These are phyloP conservation scores for Annulohypoxylon stygium DNA, from an alignment of 495 filamentous ascomycete species.

Conservation along the genomic window DNA sequence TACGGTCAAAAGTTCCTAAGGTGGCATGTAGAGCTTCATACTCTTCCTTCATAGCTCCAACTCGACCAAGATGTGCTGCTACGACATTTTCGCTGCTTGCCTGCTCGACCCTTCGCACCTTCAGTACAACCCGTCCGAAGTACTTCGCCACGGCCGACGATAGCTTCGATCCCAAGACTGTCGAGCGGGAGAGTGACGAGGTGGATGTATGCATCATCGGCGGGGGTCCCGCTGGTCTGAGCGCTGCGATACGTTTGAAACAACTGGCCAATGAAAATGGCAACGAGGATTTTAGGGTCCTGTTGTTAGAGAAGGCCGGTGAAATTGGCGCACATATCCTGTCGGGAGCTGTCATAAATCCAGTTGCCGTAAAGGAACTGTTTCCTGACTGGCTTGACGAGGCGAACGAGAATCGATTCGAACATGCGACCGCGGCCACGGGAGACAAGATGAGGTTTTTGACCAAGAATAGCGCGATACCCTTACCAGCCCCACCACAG, in stretches of 20 bases:
- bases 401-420: slow-evolving; percentile 86
- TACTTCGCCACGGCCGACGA: slow-evolving; percentile 60
- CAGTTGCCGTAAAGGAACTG: slow-evolving; percentile 87
- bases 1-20: slow-evolving; percentile 23
- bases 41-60: slow-evolving; percentile 26
- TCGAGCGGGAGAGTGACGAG: slow-evolving; percentile 89
- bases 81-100: slow-evolving; percentile 15
- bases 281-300: slow-evolving; percentile 93
- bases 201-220: slow-evolving; percentile 98
- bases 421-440: slow-evolving; percentile 83
- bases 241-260: slow-evolving; percentile 93
- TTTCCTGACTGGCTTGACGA: slow-evolving; percentile 93
- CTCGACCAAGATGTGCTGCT: slow-evolving; percentile 33
- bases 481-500: slow-evolving; percentile 90
- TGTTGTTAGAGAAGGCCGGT: slow-evolving; percentile 94
- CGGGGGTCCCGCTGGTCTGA: slow-evolving; percentile 92
- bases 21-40: slow-evolving; percentile 27
- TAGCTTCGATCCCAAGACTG: slow-evolving; percentile 75
- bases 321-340: slow-evolving; percentile 96
- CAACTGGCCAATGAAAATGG: slow-evolving; percentile 96
- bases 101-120: slow-evolving; percentile 36
- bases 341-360: slow-evolving; percentile 95
- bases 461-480: slow-evolving; percentile 82
- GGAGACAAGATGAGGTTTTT: slow-evolving; percentile 93
- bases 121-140: slow-evolving; percentile 44